Percentiles rank a stretch among this genome's conserved stretches.
Conservation (phyloP, 2,329 filamentous ascomycete genomes). For the Cladophialophora psammophila region DNA sequence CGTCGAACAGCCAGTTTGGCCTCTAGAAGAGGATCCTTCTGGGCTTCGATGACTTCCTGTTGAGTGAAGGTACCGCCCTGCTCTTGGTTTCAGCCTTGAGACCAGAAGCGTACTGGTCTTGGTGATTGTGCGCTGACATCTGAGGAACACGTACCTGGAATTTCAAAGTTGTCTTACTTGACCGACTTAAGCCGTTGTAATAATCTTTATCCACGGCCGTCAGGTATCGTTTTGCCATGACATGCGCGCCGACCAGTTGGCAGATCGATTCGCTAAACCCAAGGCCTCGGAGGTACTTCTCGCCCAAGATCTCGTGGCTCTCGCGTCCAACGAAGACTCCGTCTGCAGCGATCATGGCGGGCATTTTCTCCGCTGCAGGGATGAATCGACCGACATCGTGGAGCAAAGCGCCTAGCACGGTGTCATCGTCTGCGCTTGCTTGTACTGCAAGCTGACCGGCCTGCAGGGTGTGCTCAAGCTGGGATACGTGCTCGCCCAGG, state of each 20-base stretch:
- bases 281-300: constrained; percentile 42
- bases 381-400: constrained; percentile 47
- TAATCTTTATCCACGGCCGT: constrained; percentile 42
- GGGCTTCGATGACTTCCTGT: constrained; percentile 39
- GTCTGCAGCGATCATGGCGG: constrained; percentile 40
- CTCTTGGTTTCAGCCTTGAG: background rate
- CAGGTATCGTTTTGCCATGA: constrained; percentile 45
- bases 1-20: constrained; percentile 42
- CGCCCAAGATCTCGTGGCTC: constrained; percentile 45
- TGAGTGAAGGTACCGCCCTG: constrained; percentile 42
- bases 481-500: constrained; percentile 47
- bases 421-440: constrained; percentile 41
- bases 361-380: constrained; percentile 42
- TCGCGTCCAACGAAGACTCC: constrained; percentile 42
- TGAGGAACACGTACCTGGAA: constrained; percentile 41
- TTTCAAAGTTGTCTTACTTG: constrained; percentile 43
- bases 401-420: constrained; percentile 43
- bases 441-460: constrained; percentile 45
- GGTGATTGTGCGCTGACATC: background rate
- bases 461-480: constrained; percentile 47
- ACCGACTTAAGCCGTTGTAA: constrained; percentile 43
- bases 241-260: constrained; percentile 44
- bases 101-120: background rate
- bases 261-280: constrained; percentile 45
- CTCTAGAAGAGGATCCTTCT: constrained; percentile 42